Evolutionary conservation across 179 eudicot genomes (phyloP).

Genomic region (Heliamphora pulchella): DNA sequence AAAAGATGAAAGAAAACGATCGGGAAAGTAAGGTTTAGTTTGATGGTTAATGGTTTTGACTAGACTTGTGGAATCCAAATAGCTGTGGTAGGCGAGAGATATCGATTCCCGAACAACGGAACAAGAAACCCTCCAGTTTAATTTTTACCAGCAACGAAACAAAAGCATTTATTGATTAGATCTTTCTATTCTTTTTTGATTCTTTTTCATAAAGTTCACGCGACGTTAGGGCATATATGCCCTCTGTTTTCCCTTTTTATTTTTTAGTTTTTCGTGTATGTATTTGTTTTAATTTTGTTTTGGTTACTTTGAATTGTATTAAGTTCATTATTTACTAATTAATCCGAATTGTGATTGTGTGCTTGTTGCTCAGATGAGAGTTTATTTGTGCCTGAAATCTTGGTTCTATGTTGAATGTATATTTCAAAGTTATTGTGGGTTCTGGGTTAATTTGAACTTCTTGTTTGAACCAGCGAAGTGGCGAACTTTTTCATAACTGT

Average conservation of each 20-base stretch:
- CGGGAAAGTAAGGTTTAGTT: not conserved
- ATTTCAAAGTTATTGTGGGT: not conserved
- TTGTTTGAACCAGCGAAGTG: not conserved
- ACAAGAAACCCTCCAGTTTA: not conserved
- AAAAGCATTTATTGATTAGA: not conserved
- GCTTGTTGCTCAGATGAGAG: not conserved
- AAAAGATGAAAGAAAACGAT: not conserved
- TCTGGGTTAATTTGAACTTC: not conserved
- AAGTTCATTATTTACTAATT: not conserved
- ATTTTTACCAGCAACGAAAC: not conserved
- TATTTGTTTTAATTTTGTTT: not conserved
- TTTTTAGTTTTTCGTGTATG: not conserved
- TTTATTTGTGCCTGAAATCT: not conserved
- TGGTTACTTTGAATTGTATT: not conserved
- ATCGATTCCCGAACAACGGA: not conserved
- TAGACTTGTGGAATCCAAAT: not conserved
- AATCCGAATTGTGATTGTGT: not conserved
- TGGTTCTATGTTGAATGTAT: not conserved
- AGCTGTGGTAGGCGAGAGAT: not conserved
- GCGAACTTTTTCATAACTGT: constrained; percentile 2
- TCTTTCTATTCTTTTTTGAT: not conserved
- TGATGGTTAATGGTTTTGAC: not conserved
- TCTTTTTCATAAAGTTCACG: not conserved
- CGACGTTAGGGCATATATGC: not conserved
- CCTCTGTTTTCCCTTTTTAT: not conserved